phyloP scores from a whole-genome alignment of 2,329 filamentous ascomycete species.

The Hansfordia pulvinata region DNA sequence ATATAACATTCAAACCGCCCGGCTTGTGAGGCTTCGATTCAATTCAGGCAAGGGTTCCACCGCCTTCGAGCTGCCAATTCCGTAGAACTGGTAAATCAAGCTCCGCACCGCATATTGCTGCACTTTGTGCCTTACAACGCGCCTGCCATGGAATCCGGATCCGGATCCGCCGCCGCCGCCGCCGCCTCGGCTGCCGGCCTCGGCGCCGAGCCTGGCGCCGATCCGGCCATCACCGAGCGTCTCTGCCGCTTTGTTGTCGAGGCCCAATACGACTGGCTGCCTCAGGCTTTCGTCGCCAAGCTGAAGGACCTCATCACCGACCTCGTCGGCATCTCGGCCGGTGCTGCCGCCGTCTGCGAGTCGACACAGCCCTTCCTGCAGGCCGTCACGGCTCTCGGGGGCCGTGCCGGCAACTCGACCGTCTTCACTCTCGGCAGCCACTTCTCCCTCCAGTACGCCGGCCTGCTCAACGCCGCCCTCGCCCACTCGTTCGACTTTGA shows the following conservation, averaged over 20 bases:
- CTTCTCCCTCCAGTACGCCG: conserved; percentile 23
- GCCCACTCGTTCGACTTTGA: conserved; percentile 29
- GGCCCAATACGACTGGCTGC: conserved; percentile 6
- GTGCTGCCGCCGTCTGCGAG: conserved; percentile 9
- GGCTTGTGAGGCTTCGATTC: too few relatives aligned
- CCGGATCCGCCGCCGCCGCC: too few relatives aligned
- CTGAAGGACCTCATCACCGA: conserved; percentile 12
- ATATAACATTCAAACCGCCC: too few relatives aligned
- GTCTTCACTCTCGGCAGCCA: conserved; percentile 18
- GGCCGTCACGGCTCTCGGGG: conserved; percentile 15
- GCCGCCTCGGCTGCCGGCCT: too few relatives aligned
- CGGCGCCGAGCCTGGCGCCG: too few relatives aligned
- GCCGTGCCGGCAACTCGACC: conserved; percentile 12
- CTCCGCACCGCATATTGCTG: too few relatives aligned
- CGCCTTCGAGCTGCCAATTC: too few relatives aligned
- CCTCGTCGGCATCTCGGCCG: conserved; percentile 11
- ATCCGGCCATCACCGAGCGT: conserved; percentile 5
- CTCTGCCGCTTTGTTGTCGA: conserved; percentile 9
- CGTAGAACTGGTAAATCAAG: too few relatives aligned
- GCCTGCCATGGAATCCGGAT: too few relatives aligned
- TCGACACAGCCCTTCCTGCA: conserved; percentile 17
- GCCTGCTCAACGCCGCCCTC: conserved; percentile 24
- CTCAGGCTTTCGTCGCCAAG: conserved; percentile 6
- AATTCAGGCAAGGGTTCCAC: too few relatives aligned
- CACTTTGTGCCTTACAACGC: too few relatives aligned